Conservation (phyloP, 2,329 filamentous ascomycete genomes). For the Dothistroma pini region DNA sequence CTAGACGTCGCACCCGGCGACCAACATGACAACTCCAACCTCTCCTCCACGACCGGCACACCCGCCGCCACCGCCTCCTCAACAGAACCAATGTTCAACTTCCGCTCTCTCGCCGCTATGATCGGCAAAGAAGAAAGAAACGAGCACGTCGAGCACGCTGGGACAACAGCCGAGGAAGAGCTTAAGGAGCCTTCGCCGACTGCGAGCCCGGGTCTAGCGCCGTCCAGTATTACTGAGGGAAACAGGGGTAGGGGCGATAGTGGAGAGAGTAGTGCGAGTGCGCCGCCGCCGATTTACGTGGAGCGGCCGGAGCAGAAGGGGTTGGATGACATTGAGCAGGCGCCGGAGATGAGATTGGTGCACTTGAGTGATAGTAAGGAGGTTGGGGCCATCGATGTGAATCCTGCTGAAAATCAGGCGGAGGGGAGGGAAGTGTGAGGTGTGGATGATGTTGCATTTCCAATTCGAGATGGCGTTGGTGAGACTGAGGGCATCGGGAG, state of each 20-base stretch:
- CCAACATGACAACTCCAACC: conserved; percentile 23
- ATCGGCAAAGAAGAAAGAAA: conserved; percentile 63
- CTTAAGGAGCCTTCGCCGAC: conserved; percentile 23
- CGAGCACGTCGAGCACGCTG: conserved; percentile 41
- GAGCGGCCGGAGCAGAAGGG: conserved; percentile 13
- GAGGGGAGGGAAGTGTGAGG: neutral
- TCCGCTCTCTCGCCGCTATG: conserved; percentile 79
- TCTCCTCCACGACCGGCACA: conserved; percentile 30
- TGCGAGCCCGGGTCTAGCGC: conserved; percentile 12
- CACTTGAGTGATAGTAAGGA: conserved; percentile 23
- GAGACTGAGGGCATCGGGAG: neutral
- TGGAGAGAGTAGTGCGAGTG: conserved; percentile 26
- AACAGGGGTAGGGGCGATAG: conserved; percentile 29
- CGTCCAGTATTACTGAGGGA: conserved; percentile 8
- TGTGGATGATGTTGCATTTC: neutral
- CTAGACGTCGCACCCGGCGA: conserved; percentile 41
- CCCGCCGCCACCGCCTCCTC: conserved; percentile 48
- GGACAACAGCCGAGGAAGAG: conserved; percentile 16
- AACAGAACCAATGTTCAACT: conserved; percentile 85
- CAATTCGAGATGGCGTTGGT: neutral
- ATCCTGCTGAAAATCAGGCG: conserved; percentile 2
- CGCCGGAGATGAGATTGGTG: conserved; percentile 9
- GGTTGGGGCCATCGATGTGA: conserved; percentile 21
- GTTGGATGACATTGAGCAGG: conserved; percentile 23
- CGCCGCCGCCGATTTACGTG: conserved; percentile 27